These are phyloP conservation scores for Panicum virgatum DNA, from an alignment of 202 grass and related monocot species.

Conservation along the genomic window DNA sequence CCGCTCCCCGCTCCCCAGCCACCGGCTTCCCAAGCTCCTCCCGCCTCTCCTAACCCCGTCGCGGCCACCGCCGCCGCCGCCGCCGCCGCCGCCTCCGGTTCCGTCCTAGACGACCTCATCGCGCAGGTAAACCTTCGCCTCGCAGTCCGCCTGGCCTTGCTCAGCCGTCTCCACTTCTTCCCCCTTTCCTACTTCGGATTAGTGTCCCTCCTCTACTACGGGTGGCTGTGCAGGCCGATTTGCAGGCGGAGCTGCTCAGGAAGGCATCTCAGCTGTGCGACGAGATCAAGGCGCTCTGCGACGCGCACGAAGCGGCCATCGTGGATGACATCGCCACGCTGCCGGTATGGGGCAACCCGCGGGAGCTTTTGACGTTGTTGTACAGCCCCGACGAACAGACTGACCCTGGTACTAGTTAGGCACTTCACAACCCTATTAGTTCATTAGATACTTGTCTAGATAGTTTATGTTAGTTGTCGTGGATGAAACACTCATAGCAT, in stretches of 20 bases:
- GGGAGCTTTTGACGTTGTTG: conserved; percentile 31
- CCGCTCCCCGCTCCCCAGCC: conserved; percentile 12
- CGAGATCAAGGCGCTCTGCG: conserved; percentile 22
- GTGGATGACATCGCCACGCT: conserved; percentile 35
- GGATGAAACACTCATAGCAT: background rate
- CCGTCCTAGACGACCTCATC: conserved; percentile 41
- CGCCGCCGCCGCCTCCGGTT: background rate
- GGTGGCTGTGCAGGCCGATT: conserved; percentile 40
- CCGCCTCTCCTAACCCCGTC: background rate
- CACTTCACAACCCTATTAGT: background rate
- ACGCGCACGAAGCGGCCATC: conserved; percentile 28
- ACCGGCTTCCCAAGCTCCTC: background rate
- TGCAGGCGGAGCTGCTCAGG: conserved; percentile 17
- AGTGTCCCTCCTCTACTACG: background rate
- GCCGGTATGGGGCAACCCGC: conserved; percentile 45
- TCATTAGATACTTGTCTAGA: conserved; percentile 12
- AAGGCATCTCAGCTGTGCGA: conserved; percentile 28
- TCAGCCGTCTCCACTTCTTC: background rate
- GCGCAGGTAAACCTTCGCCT: conserved; percentile 32
- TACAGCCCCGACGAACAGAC: background rate
- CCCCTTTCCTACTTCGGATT: background rate
- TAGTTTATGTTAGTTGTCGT: conserved; percentile 18
- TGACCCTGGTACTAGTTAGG: conserved; percentile 32
- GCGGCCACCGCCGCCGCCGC: background rate
- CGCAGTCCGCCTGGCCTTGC: background rate